Evolutionary conservation across 306 rosid species (phyloP).

Genomic region (Castanopsis chinensis): DNA sequence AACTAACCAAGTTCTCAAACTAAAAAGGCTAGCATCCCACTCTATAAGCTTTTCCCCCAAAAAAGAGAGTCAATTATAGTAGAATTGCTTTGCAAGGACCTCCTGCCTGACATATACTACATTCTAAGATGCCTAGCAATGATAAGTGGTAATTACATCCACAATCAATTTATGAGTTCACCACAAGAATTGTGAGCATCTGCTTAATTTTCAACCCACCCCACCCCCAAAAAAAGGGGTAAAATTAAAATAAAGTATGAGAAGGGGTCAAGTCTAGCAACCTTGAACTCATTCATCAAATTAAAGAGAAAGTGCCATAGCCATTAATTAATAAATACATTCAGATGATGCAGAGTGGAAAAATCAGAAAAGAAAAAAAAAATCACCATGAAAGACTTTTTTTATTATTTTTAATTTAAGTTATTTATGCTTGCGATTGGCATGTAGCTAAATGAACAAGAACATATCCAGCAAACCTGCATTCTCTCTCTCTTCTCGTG

Average conservation of each 20-base stretch:
- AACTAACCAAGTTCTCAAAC: neutral
- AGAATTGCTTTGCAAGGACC: too few species aligned
- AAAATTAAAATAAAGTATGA: neutral
- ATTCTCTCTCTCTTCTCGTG: slow-evolving; percentile 71
- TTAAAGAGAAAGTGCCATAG: neutral
- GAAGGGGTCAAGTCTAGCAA: neutral
- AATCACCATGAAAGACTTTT: neutral
- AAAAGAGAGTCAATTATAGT: neutral
- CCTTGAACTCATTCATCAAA: neutral
- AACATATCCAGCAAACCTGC: slow-evolving; percentile 58
- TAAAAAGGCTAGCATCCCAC: neutral
- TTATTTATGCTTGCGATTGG: neutral
- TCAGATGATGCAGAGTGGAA: neutral
- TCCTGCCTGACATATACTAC: neutral
- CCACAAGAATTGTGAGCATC: neutral
- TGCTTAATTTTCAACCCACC: too few species aligned
- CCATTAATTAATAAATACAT: neutral
- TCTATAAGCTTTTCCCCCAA: neutral
- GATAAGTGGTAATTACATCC: neutral
- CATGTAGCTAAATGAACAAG: neutral
- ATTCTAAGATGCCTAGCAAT: neutral
- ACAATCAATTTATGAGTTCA: neutral
- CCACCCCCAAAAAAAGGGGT: neutral
- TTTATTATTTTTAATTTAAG: neutral
- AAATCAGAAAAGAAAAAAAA: neutral